phyloP scores from a whole-genome alignment of 352 stramenopile species.

The Paralagenidium karlingii region DNA sequence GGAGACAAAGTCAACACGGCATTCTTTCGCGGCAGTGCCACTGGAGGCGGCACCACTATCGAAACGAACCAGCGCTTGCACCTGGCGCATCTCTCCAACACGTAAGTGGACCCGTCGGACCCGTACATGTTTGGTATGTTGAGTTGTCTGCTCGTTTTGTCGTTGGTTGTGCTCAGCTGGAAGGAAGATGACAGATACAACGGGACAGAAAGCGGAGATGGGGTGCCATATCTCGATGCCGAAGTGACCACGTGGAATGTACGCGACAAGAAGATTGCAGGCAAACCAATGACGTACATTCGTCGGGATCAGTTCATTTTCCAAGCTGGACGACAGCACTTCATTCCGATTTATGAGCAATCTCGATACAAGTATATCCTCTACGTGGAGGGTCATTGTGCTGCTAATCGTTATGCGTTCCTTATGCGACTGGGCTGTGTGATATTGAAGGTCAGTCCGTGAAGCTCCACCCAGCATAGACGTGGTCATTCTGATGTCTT shows the following conservation, averaged over 20 bases:
- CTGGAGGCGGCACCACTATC: conserved; percentile 89
- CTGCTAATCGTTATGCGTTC: conserved; percentile 97
- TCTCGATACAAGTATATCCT: conserved; percentile 96
- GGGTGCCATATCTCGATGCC: conserved; percentile 90
- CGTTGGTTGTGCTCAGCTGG: conserved; percentile 61
- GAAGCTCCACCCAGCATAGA: too few species aligned
- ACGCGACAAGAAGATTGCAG: conserved; percentile 93
- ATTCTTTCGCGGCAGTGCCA: conserved; percentile 97
- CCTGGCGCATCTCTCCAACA: conserved; percentile 81
- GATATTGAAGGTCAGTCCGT: conserved; percentile 98
- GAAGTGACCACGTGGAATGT: conserved; percentile 95
- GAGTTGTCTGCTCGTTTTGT: background rate
- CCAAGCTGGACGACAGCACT: conserved; percentile 88
- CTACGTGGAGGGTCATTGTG: conserved; percentile 96
- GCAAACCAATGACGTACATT: conserved; percentile 92
- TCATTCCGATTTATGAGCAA: conserved; percentile 98
- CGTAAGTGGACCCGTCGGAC: too few species aligned
- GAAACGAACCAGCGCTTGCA: conserved; percentile 96
- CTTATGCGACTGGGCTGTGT: conserved; percentile 97
- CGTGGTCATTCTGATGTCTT: too few species aligned
- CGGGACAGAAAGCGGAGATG: conserved; percentile 29
- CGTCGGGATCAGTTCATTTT: conserved; percentile 73
- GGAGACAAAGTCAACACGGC: conserved; percentile 93
- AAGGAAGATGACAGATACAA: conserved; percentile 82
- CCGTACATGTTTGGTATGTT: background rate